Evolutionary conservation across 495 filamentous ascomycete genomes (phyloP), one percentile per base, ranked within the genome.

Genomic region (Tuber umbilicatum): DNA sequence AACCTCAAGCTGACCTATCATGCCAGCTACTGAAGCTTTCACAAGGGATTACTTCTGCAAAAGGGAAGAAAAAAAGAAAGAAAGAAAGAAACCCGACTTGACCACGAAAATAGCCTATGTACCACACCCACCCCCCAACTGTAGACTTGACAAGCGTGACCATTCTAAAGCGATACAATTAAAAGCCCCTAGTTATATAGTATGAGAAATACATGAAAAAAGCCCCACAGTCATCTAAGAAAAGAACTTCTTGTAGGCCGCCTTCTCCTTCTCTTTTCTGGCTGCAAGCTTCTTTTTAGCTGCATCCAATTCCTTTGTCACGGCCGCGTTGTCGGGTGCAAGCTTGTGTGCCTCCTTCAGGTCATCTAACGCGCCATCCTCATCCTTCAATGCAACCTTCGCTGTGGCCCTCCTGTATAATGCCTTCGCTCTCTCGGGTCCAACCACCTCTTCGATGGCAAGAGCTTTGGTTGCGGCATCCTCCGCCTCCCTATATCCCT

Each of bases 181-280:
- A 64, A 64, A 64, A 64, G 17, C n/a, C 55, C n/a, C 55, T 12
- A 64, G 55, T 55, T 68, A 40, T n/a, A 50, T 21, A 42, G 23
- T 47, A 43, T 39, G 70, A 43, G 68, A 72, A 43, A 76, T 45
- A 41, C 43, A 41, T 73, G 40, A 50, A 71, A 68, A 39, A 31
- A 78, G 68, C 69, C 74, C 72, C 40, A 37, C 43, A 50, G 35
- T 64, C 43, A 35, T 79, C 78, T 80, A 80, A 27, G 68, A 82
- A 81, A 98, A 98, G 86, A 94, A 94, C 86, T 94, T 97, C 85
- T 89, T 89, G 82, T 93, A 95, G 40, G 91, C 91, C 43, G 89
- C 91, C 86, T 93, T 94, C 86, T 98, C 93, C 87, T 92, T 96
- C 82, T 91, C 90, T 76, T 88, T 86, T 79, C 91, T 88, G 71